These are phyloP conservation scores for Ascoidea asiatica DNA, from an alignment of 805 yeast species.

Conservation along the genomic window DNA sequence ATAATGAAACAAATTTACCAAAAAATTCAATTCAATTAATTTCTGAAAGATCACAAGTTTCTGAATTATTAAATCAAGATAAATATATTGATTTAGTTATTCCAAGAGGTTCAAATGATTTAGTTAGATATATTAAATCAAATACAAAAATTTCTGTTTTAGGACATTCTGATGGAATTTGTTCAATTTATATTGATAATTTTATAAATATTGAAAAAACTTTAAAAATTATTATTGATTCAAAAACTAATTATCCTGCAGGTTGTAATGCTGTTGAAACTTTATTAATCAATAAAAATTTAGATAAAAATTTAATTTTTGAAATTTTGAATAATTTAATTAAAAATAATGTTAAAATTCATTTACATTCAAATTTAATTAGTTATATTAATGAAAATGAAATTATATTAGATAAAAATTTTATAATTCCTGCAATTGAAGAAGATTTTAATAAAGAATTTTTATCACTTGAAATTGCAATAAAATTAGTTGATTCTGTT, in stretches of 20 bases:
- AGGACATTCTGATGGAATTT: constrained; percentile 98
- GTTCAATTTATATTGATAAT: constrained; percentile 74
- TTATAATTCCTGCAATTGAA: constrained; percentile 34
- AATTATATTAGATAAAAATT: constrained; percentile 16
- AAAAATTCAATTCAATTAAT: constrained; percentile 73
- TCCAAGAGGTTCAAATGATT: constrained; percentile 94
- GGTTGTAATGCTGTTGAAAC: constrained; percentile 98
- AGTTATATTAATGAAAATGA: constrained; percentile 11
- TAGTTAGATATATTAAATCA: constrained; percentile 75
- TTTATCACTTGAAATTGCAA: constrained; percentile 71
- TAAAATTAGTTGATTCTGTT: constrained; percentile 43
- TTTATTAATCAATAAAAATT: constrained; percentile 43
- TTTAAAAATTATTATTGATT: constrained; percentile 58
- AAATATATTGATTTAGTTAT: constrained; percentile 86
- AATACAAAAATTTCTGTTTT: constrained; percentile 90
- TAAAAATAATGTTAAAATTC: constrained; percentile 60
- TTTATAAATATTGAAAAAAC: constrained; percentile 74
- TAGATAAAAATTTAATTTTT: constrained; percentile 19
- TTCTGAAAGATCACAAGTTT: constrained; percentile 80
- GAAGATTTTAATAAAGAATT: constrained; percentile 77
- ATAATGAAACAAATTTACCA: constrained; percentile 57
- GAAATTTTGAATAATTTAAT: constrained; percentile 31
- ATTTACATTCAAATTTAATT: constrained; percentile 39
- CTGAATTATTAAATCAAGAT: constrained; percentile 74
- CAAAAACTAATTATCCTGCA: constrained; percentile 95